phyloP scores from a whole-genome alignment of 805 yeast species.

The Ogataea wickerhamii region DNA sequence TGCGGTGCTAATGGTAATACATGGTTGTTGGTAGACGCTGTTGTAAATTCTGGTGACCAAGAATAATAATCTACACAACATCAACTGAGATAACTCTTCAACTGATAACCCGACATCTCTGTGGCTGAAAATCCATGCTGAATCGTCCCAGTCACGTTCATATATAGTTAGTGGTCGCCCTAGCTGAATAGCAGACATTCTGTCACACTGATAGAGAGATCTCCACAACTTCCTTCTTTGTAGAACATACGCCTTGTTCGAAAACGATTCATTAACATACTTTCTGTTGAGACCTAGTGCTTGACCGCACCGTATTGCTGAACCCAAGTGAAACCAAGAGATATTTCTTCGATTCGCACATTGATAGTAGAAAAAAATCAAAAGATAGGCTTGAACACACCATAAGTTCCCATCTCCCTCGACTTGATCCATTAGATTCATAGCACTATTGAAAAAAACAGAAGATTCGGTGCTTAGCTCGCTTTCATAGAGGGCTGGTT shows the following conservation, averaged over 20 bases:
- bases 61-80: slow-evolving; percentile 28
- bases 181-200: slow-evolving; percentile 31
- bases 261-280: slow-evolving; percentile 35
- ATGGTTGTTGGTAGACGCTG: slow-evolving; percentile 33
- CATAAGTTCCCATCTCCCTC: slow-evolving; percentile 40
- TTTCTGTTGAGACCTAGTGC: slow-evolving; percentile 40
- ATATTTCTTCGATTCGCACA: slow-evolving; percentile 36
- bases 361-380: slow-evolving; percentile 40
- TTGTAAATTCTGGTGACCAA: slow-evolving; percentile 32
- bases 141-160: slow-evolving; percentile 40
- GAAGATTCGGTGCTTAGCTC: slow-evolving; percentile 25
- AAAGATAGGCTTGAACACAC: slow-evolving; percentile 39
- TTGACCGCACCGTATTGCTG: slow-evolving; percentile 41
- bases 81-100: slow-evolving; percentile 26
- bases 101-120: slow-evolving; percentile 20
- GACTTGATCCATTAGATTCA: slow-evolving; percentile 26
- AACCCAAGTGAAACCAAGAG: slow-evolving; percentile 43
- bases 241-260: slow-evolving; percentile 24
- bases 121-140: slow-evolving; percentile 9
- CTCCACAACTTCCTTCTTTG: slow-evolving; percentile 33
- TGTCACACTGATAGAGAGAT: slow-evolving; percentile 14
- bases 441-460: slow-evolving; percentile 35
- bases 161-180: slow-evolving; percentile 38
- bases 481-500: slow-evolving; percentile 4
- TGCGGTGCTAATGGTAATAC: slow-evolving; percentile 30